Percentiles rank a stretch among this genome's conserved stretches.
Evolutionary conservation across 2,329 filamentous ascomycete species (phyloP).

Genomic region (Paecilomyces formosus): DNA sequence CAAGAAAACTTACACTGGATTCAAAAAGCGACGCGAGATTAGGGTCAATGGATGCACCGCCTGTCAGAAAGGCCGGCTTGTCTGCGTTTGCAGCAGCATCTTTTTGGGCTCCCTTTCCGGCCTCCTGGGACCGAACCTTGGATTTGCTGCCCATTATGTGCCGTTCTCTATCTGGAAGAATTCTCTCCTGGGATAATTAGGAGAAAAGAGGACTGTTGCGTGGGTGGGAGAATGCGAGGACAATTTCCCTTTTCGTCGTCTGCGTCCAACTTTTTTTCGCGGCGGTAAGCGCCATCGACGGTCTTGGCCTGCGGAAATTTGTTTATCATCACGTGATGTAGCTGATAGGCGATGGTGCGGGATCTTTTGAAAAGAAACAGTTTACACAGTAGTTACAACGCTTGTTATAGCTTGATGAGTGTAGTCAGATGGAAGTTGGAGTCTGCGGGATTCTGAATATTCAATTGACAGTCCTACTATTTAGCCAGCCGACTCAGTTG

Average conservation of each 20-base stretch:
- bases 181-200: constrained; percentile 2
- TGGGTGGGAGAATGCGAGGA: neutral
- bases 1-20: constrained; percentile 51
- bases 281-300: neutral
- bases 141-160: constrained; percentile 27
- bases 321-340: constrained; percentile 8
- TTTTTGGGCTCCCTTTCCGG: constrained; percentile 10
- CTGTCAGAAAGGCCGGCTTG: constrained; percentile 39
- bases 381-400: neutral
- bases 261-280: constrained; percentile 5
- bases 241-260: neutral
- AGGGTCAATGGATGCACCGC: constrained; percentile 62
- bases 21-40: constrained; percentile 63
- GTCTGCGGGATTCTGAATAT: too few species aligned
- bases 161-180: neutral
- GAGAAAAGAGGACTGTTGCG: neutral
- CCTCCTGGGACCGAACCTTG: constrained; percentile 19
- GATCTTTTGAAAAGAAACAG: too few species aligned
- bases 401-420: neutral
- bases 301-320: constrained; percentile 7
- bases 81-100: constrained; percentile 9
- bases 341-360: constrained; percentile 2
- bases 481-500: too few species aligned
- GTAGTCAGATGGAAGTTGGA: too few species aligned
- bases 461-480: too few species aligned